Base-by-base conservation (phyloP, 2,329 filamentous ascomycete genomes). In the Bipolaris victoriae region DNA sequence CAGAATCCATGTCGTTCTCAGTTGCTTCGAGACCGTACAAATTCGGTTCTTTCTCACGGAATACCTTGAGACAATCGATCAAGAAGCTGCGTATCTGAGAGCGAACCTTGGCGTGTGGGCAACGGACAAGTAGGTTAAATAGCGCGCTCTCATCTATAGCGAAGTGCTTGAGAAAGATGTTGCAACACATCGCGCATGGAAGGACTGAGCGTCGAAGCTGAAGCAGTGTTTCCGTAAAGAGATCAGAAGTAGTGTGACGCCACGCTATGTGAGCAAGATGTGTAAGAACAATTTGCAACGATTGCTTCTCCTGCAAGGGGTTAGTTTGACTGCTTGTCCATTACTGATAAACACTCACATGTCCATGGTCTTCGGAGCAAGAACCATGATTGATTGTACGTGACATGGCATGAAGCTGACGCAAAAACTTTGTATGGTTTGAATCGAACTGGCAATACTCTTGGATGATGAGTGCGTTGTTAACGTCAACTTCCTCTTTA, bases 401-500 rank as follows among this genome's bases (percentile, higher is more conserved):
- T 48, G 88, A 78, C 37, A 84, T 83, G 7, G 79, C 76, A 29
- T 95, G 82, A 36, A 91, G 79, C 52, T 82, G 81, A 35, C 83
- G 80, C 15, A 92, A 83, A 63, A 96, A 91, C 1, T 79, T 77
- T 1, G 87, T 81, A 68, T 96, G 90, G 31, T 82, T 82, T 1
- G 86, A 84, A 67, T 96, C 92, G 67, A 90, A 90, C 22, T 96
- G 81, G 72, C 90, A 93, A 69, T 96, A 92, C 16, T 89, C 86
- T 51, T 89, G 86, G 45, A 96, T 82, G 22, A 91, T 84, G 1
- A 85, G 65, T 59, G 90, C 87, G 65, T 97, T 97, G 49, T 94
- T 88, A 56, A 81, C 78, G 10, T 84, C 80, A 55, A 96, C 91
- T 54, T 86, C 81, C 41, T 81, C 77, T 41, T 79, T 74, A 43